Conservation (phyloP, 2,329 filamentous ascomycete species). For the Hypoxylon sp. region DNA sequence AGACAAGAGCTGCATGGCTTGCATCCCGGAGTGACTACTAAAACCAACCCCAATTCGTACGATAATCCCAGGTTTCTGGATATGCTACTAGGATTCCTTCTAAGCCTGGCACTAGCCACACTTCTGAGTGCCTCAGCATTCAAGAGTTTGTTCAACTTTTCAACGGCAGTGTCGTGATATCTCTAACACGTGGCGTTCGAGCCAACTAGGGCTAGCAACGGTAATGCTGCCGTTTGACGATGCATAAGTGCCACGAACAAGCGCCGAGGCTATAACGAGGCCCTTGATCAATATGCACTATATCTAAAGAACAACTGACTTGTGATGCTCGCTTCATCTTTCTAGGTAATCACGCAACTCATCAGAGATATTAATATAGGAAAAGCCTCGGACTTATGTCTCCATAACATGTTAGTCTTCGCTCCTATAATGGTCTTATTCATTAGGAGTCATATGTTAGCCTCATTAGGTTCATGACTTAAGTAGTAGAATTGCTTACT, state of each 20-base stretch:
- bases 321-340: background rate
- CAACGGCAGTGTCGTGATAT: background rate
- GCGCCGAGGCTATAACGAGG: background rate
- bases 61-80: conserved; percentile 46
- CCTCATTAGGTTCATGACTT: background rate
- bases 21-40: conserved; percentile 25
- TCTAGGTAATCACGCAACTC: background rate
- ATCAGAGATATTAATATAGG: background rate
- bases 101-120: conserved; percentile 23
- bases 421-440: conserved; percentile 1
- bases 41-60: conserved; percentile 31
- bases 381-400: background rate
- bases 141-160: background rate
- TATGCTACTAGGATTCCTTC: conserved; percentile 45
- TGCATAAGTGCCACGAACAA: background rate
- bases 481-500: conserved; percentile 34
- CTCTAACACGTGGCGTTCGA: background rate
- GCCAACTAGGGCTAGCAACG: background rate
- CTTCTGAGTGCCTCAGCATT: background rate
- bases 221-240: background rate
- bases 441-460: background rate
- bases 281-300: background rate
- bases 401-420: background rate
- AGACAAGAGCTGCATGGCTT: conserved; percentile 25
- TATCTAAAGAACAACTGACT: background rate